These are phyloP conservation scores for Raffaelea albimanens DNA, from an alignment of 2,329 filamentous ascomycete genomes.

Conservation along the genomic window DNA sequence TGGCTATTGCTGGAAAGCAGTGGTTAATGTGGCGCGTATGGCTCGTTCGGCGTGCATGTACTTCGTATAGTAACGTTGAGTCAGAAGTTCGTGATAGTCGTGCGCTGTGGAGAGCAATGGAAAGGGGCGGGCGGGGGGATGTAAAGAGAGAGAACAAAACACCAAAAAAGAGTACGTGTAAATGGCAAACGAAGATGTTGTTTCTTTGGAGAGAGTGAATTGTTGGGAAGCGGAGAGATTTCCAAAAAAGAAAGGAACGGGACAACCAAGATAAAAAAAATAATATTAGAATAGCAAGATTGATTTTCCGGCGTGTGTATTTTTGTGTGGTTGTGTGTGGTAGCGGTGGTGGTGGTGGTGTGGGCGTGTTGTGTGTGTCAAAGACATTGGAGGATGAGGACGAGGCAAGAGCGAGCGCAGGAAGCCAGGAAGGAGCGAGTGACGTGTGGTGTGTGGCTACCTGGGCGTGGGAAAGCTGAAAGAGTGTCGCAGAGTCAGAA, in stretches of 20 bases:
- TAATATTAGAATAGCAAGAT: constrained; percentile 5
- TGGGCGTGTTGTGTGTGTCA: constrained; percentile 5
- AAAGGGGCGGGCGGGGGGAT: too few species aligned
- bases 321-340: constrained; percentile 1
- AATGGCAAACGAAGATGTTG: not conserved
- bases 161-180: not conserved
- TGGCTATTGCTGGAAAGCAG: too few species aligned
- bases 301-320: constrained; percentile 9
- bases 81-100: too few species aligned
- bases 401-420: constrained; percentile 4
- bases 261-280: constrained; percentile 5
- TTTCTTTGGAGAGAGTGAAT: not conserved
- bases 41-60: too few species aligned
- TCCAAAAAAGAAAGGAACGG: constrained; percentile 2
- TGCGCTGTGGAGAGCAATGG: too few species aligned
- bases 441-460: not conserved
- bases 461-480: not conserved
- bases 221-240: not conserved
- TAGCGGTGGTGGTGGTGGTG: constrained; percentile 2
- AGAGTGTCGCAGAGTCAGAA: not conserved
- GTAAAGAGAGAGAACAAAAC: not conserved
- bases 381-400: constrained; percentile 4
- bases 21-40: too few species aligned
- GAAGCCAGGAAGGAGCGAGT: constrained; percentile 4
- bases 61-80: too few species aligned